Base-by-base conservation (phyloP, 1,284 basidiomycete genomes). In the Phlebopus sp. region DNA sequence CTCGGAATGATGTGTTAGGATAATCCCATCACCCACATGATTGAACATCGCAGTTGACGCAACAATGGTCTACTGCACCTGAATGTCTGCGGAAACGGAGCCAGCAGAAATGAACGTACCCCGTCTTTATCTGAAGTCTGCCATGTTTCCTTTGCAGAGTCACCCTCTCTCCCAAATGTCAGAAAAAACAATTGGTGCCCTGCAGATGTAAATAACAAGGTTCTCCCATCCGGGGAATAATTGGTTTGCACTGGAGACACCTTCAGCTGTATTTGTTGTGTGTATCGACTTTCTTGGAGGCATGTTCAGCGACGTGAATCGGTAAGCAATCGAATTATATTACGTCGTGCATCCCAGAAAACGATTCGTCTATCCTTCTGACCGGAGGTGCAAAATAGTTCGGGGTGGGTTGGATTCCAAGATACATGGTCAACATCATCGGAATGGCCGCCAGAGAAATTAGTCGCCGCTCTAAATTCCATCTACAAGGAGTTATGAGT, bases 321-420 rank as follows among this genome's bases (percentile, higher is more conserved):
- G 38, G 14, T 19, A 25, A 14, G 41, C 29, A 29, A 11, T 11
- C 31, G 25, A n/a, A 32, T 19, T 4, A 29, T 41, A 38, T 56
- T 67, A 89, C 87, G 85, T 64, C 87, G 72, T n/a, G 84, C 84
- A 64, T 90, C 87, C 86, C 86, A 90, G 57, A 89, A 90, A 3
- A 86, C 82, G 23, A 90, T 76, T 27, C 79, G 72, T 52, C 79
- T 73, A 55, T 90, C 88, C 59, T 78, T 84, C 59, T 82, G 78
- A 56, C 86, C 82, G 21, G 86, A 86, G 0, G 87, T 83, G 52
- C 84, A 87, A 59, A 90, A 86, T 9, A 89, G 65, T 37, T 90
- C 87, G 3, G 86, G 86, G 57, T 90, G 86, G 1, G 82, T 86
- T 1, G 88, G 86, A 62, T 88, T 88, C 86, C 86, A 90, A 6